Evolutionary conservation across 345 rosid species (phyloP).

Genomic region (Dipteronia dyeriana): DNA sequence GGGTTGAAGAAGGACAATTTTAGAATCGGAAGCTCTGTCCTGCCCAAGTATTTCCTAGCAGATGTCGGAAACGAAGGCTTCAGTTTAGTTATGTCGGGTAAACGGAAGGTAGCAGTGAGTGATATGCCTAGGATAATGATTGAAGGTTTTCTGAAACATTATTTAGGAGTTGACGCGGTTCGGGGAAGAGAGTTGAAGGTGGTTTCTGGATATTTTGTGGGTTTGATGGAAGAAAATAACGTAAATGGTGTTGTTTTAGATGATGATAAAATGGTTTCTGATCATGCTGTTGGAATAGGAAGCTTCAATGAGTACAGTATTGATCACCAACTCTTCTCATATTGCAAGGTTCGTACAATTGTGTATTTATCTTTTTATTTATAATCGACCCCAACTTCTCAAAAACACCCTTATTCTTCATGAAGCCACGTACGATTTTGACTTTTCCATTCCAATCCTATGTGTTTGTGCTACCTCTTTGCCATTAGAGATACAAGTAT

Average conservation of each 20-base stretch:
- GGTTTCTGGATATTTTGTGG: constrained; percentile 48
- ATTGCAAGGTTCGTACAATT: constrained; percentile 28
- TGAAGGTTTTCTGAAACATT: constrained; percentile 52
- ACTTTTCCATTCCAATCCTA: too few relatives aligned
- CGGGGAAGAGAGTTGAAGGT: constrained; percentile 52
- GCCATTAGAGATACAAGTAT: too few relatives aligned
- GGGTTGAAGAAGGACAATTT: constrained; percentile 46
- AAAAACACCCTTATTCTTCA: not conserved
- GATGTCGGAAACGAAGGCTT: constrained; percentile 57
- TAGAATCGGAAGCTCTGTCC: constrained; percentile 42
- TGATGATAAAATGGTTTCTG: not conserved
- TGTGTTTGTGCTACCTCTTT: too few relatives aligned
- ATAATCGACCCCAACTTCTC: not conserved
- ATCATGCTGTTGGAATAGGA: constrained; percentile 24
- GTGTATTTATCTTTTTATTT: too few relatives aligned
- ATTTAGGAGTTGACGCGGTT: constrained; percentile 47
- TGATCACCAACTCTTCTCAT: constrained; percentile 21
- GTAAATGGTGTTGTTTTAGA: constrained; percentile 5
- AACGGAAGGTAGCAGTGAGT: constrained; percentile 45
- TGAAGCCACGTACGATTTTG: not conserved
- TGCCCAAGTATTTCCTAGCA: constrained; percentile 64
- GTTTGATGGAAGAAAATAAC: constrained; percentile 43
- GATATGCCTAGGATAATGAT: constrained; percentile 60
- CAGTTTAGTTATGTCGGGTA: constrained; percentile 41
- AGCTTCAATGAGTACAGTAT: constrained; percentile 22